phyloP scores from a whole-genome alignment of 257 asterid genomes.

The Cynanchum wilfordii region DNA sequence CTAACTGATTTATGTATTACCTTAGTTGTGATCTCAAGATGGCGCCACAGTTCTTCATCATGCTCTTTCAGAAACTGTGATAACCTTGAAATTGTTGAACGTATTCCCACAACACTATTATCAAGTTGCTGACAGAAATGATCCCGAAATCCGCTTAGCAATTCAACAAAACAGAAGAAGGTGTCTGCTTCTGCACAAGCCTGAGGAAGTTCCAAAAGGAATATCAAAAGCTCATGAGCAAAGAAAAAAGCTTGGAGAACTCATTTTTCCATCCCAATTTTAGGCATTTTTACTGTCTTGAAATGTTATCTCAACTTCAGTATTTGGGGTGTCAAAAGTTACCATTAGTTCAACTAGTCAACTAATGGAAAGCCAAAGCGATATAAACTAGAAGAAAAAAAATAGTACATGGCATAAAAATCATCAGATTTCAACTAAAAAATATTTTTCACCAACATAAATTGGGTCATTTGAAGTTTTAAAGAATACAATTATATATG shows the following conservation, averaged over 20 bases:
- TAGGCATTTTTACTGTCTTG: background rate
- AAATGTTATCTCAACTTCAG: background rate
- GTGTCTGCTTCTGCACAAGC: slow-evolving; percentile 88
- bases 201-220: slow-evolving; percentile 43
- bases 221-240: slow-evolving; percentile 19
- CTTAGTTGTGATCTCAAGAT: slow-evolving; percentile 88
- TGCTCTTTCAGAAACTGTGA: slow-evolving; percentile 87
- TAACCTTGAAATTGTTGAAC: slow-evolving; percentile 80
- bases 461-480: too few species aligned
- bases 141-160: slow-evolving; percentile 89
- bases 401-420: too few species aligned
- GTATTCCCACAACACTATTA: slow-evolving; percentile 92
- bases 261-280: background rate
- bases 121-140: slow-evolving; percentile 95
- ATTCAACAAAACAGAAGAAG: slow-evolving; percentile 95
- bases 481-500: too few species aligned
- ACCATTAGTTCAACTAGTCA: too few species aligned
- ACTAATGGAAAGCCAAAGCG: too few species aligned
- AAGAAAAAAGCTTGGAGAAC: background rate
- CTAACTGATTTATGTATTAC: slow-evolving; percentile 31
- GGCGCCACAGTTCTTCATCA: slow-evolving; percentile 99
- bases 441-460: too few species aligned
- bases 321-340: too few species aligned
- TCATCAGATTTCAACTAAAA: too few species aligned
- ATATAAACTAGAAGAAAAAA: too few species aligned